These are phyloP conservation scores for Rhododendron williamsianum DNA, from an alignment of 148 eudicot genomes.

Conservation along the genomic window DNA sequence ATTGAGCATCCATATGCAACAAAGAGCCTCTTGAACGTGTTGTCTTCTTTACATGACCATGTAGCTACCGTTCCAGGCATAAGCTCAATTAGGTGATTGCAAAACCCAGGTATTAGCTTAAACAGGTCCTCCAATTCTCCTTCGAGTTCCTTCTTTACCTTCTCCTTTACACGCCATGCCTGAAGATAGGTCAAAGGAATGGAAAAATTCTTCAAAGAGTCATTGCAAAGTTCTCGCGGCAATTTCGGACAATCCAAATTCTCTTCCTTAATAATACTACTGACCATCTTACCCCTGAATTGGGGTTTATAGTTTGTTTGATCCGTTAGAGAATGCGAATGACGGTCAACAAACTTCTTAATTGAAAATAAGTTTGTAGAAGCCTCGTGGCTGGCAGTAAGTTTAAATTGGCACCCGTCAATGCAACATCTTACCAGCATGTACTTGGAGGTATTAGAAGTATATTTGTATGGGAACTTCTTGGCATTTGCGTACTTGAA, in stretches of 20 bases:
- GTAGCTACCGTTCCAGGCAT: constrained; percentile 8
- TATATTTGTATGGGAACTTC: constrained; percentile 5
- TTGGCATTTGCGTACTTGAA: constrained; percentile 9
- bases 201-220: constrained; percentile 9
- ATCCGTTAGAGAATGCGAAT: constrained; percentile 2
- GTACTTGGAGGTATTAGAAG: constrained; percentile 7
- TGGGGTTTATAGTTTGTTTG: constrained; percentile 5
- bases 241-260: constrained; percentile 5
- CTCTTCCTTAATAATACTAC: constrained; percentile 3
- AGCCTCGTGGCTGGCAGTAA: constrained; percentile 6
- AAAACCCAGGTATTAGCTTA: constrained; percentile 6
- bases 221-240: constrained; percentile 9
- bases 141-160: not conserved
- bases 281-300: constrained; percentile 4
- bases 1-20: constrained; percentile 7
- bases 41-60: constrained; percentile 10
- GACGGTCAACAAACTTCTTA: constrained; percentile 9
- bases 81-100: not conserved
- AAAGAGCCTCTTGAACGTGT: constrained; percentile 6
- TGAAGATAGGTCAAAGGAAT: constrained; percentile 8
- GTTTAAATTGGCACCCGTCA: constrained; percentile 5
- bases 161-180: constrained; percentile 12
- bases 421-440: constrained; percentile 7
- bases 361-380: constrained; percentile 3
- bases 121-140: constrained; percentile 1